Conservation (phyloP, 1,139 yeast genomes). For the Lodderomyces parapsilosis region DNA sequence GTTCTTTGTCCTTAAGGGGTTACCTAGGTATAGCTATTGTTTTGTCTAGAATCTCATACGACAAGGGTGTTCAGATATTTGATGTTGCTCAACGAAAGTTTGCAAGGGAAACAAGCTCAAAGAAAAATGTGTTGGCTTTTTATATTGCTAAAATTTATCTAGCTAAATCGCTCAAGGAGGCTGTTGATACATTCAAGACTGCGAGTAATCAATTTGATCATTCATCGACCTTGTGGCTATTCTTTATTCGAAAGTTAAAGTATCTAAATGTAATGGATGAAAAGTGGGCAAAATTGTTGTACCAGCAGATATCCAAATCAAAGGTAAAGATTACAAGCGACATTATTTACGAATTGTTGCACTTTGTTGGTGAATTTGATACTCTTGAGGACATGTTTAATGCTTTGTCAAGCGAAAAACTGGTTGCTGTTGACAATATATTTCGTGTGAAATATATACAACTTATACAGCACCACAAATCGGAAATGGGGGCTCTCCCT, state of each 20-base stretch:
- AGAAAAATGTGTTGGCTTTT: conserved; percentile 23
- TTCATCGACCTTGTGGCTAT: conserved; percentile 36
- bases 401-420: not conserved
- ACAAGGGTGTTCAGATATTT: conserved; percentile 29
- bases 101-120: conserved; percentile 7
- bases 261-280: conserved; percentile 35
- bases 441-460: conserved; percentile 25
- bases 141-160: conserved; percentile 27
- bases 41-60: conserved; percentile 23
- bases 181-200: conserved; percentile 30
- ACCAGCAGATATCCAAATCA: conserved; percentile 24
- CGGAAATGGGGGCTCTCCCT: conserved; percentile 8
- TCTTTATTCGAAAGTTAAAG: conserved; percentile 32
- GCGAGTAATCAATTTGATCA: conserved; percentile 23
- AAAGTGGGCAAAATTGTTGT: conserved; percentile 26
- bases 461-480: conserved; percentile 12
- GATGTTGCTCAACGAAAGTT: conserved; percentile 27
- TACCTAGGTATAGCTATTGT: conserved; percentile 41
- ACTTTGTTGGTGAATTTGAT: conserved; percentile 21
- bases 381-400: conserved; percentile 10
- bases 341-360: conserved; percentile 25
- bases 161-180: conserved; percentile 32
- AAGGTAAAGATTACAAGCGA: conserved; percentile 32
- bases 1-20: conserved; percentile 4
- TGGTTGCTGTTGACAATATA: not conserved